Percentiles rank a stretch among this genome's conserved stretches.
Conservation (phyloP, 768 basidiomycete genomes). For the Crepidotus variabilis region DNA sequence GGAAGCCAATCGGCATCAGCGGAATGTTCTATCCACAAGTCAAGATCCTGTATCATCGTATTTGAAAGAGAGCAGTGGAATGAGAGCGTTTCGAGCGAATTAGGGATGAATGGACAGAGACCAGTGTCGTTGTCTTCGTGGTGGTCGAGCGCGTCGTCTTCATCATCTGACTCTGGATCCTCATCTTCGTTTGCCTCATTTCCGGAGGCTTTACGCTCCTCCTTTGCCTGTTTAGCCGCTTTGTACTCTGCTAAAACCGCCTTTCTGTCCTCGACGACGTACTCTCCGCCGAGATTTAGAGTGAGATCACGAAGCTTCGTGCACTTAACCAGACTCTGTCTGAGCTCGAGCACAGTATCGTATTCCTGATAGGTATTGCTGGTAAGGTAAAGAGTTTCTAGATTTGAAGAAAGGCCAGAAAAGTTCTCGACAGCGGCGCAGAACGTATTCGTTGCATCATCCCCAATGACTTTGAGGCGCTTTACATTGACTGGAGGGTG, state of each 20-base stretch:
- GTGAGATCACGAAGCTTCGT: background rate
- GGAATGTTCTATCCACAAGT: constrained; percentile 5
- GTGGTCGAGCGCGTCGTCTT: background rate
- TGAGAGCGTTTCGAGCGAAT: constrained; percentile 1
- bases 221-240: background rate
- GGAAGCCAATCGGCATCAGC: constrained; percentile 2
- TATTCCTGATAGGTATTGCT: background rate
- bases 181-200: background rate
- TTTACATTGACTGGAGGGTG: background rate
- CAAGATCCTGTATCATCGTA: constrained; percentile 3
- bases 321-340: background rate
- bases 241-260: background rate
- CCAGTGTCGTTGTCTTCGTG: background rate
- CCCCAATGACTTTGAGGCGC: constrained; percentile 1
- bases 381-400: background rate
- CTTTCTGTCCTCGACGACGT: background rate
- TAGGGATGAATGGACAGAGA: background rate
- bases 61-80: constrained; percentile 4
- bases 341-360: background rate
- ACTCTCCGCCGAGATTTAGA: background rate
- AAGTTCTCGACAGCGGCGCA: constrained; percentile 1
- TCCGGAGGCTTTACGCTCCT: background rate
- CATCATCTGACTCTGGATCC: background rate
- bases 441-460: constrained; percentile 3
- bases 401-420: background rate